phyloP scores from a whole-genome alignment of 2,329 filamentous ascomycete genomes.

The Talaromyces sp. region DNA sequence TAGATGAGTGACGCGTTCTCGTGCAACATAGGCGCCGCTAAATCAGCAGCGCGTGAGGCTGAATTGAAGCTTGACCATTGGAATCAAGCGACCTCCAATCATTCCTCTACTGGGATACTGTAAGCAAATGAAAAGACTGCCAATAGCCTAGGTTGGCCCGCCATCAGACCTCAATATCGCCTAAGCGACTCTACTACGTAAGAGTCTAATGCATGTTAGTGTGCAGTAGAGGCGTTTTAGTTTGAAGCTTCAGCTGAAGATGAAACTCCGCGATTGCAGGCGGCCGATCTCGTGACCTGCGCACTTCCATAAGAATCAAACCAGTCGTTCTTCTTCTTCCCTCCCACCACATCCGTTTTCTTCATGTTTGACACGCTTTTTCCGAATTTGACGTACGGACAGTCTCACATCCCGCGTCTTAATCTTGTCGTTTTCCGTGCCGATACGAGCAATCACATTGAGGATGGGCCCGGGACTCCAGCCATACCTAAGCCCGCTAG shows the following conservation, averaged over 20 bases:
- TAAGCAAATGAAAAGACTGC: conserved; percentile 1
- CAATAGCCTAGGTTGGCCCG: background rate
- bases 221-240: conserved; percentile 1
- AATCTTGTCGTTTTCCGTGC: background rate
- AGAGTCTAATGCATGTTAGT: background rate
- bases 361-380: background rate
- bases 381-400: background rate
- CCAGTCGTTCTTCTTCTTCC: background rate
- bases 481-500: background rate
- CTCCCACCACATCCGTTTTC: background rate
- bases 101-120: background rate
- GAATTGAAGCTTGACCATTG: conserved; percentile 15
- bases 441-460: background rate
- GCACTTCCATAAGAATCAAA: background rate
- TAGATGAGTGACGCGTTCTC: background rate
- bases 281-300: conserved; percentile 1
- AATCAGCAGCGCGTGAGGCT: conserved; percentile 15
- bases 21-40: background rate
- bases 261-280: background rate
- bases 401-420: background rate
- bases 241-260: background rate
- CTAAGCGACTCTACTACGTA: background rate
- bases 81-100: background rate
- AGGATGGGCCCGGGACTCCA: background rate
- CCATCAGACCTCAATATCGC: background rate